These are phyloP conservation scores for Gastrolobium bilobum DNA, from an alignment of 306 rosid genomes.

Conservation along the genomic window DNA sequence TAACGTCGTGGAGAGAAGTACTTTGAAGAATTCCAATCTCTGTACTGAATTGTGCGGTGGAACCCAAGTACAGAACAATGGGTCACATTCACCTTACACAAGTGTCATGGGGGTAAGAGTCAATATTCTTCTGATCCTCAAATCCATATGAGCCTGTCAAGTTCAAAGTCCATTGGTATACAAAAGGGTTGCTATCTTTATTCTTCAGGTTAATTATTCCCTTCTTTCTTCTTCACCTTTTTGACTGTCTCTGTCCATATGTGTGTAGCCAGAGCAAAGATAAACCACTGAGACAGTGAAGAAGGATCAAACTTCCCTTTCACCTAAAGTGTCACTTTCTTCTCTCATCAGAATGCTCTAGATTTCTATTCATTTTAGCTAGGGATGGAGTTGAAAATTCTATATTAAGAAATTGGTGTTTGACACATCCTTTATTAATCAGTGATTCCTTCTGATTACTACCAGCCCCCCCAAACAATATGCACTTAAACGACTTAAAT, in stretches of 20 bases:
- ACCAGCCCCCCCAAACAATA: not conserved
- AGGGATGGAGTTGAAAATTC: not conserved
- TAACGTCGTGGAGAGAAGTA: conserved; percentile 36
- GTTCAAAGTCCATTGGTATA: conserved; percentile 35
- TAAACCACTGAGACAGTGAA: conserved; percentile 22
- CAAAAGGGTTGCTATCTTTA: conserved; percentile 52
- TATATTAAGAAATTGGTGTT: no score
- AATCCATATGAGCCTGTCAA: conserved; percentile 24
- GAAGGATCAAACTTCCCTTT: conserved; percentile 8
- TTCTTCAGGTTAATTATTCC: conserved; percentile 53
- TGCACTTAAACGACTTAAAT: not conserved
- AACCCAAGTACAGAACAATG: not conserved
- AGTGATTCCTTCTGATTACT: not conserved
- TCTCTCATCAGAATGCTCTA: not conserved
- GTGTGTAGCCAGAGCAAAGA: not conserved
- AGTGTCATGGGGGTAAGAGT: conserved; percentile 39
- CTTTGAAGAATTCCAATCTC: conserved; percentile 22
- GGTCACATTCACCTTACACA: conserved; percentile 22
- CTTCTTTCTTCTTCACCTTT: conserved; percentile 45
- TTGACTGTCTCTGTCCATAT: conserved; percentile 48
- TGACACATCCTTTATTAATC: not conserved
- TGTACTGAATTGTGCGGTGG: conserved; percentile 36
- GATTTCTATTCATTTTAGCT: conserved; percentile 17
- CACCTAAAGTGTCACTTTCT: conserved; percentile 6
- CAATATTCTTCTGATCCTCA: conserved; percentile 51